A percentile compares a stretch with the other conserved stretches of the same genome.
Conservation (phyloP, 768 basidiomycete genomes). For the Dioszegia hungarica region DNA sequence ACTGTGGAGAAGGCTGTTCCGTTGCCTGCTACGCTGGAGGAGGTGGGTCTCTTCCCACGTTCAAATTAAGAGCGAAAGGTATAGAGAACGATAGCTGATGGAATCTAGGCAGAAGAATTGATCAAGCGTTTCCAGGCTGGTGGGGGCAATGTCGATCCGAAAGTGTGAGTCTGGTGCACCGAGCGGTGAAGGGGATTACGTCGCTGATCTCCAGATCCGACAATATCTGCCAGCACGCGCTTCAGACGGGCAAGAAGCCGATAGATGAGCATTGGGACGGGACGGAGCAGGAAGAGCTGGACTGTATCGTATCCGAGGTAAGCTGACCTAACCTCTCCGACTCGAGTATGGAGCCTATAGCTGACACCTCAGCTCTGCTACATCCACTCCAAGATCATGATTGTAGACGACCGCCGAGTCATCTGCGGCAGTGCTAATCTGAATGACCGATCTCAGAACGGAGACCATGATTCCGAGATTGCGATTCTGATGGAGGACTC, state of each 20-base stretch:
- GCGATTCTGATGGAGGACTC: slow-evolving; percentile 85
- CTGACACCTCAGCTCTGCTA: slow-evolving; percentile 46
- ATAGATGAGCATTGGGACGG: slow-evolving; percentile 81
- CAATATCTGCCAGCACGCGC: slow-evolving; percentile 65
- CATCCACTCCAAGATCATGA: slow-evolving; percentile 62
- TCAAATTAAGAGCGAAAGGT: too few relatives aligned
- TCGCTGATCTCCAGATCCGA: slow-evolving; percentile 44
- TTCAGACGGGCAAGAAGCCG: slow-evolving; percentile 61
- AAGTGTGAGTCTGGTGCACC: background rate
- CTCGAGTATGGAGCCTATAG: slow-evolving; percentile 1
- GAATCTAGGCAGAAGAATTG: slow-evolving; percentile 56
- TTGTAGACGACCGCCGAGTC: slow-evolving; percentile 83
- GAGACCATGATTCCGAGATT: slow-evolving; percentile 93
- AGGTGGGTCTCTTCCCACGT: slow-evolving; percentile 30
- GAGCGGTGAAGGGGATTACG: background rate
- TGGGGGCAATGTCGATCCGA: slow-evolving; percentile 40
- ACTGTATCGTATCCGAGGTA: slow-evolving; percentile 60
- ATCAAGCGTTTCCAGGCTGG: slow-evolving; percentile 68
- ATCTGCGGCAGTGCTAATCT: slow-evolving; percentile 90
- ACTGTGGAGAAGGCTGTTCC: slow-evolving; percentile 59
- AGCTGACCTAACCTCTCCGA: slow-evolving; percentile 42
- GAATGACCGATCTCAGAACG: slow-evolving; percentile 50
- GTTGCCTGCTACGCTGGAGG: slow-evolving; percentile 63
- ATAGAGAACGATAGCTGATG: slow-evolving; percentile 1
- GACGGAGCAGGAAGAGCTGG: slow-evolving; percentile 71